These are phyloP conservation scores for Tetrapisispora pingtungensis DNA, from an alignment of 805 yeast genomes.

Conservation along the genomic window DNA sequence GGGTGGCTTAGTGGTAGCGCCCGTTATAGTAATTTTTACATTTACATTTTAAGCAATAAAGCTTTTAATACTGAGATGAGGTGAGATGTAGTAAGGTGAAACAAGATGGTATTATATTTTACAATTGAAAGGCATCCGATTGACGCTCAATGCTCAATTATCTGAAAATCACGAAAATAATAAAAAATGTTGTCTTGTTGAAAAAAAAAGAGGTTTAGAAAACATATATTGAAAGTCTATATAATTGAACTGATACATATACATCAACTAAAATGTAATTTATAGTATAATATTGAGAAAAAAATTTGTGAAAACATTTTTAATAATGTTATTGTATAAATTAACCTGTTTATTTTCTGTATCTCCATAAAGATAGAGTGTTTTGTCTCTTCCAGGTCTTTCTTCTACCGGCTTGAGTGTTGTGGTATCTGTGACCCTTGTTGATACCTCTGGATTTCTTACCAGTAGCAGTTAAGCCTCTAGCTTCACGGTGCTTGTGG, in stretches of 20 bases:
- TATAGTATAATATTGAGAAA: not conserved
- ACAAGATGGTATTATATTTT: too few relatives aligned
- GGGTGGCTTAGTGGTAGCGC: too few relatives aligned
- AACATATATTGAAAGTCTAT: not conserved
- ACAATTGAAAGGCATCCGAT: too few relatives aligned
- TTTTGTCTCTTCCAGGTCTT: conserved; percentile 99
- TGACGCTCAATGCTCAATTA: too few relatives aligned
- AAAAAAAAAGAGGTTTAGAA: conserved; percentile 1
- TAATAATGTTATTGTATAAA: conserved; percentile 1
- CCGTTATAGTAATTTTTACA: too few relatives aligned
- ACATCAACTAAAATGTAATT: not conserved
- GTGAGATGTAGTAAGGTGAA: too few relatives aligned
- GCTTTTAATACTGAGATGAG: too few relatives aligned
- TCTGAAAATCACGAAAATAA: too few relatives aligned
- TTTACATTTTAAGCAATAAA: too few relatives aligned
- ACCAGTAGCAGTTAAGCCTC: conserved; percentile 97
- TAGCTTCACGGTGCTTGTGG: conserved; percentile 99
- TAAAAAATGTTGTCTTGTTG: too few relatives aligned
- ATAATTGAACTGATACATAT: not conserved
- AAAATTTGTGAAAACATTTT: not conserved
- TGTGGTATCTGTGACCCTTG: conserved; percentile 99
- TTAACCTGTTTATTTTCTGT: conserved; percentile 61
- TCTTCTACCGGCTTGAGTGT: conserved; percentile 97
- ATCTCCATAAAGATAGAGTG: conserved; percentile 98
- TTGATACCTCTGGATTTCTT: conserved; percentile 99